These are phyloP conservation scores for Chaetoceros muelleri DNA, from an alignment of 108 stramenopile species.

Conservation along the genomic window DNA sequence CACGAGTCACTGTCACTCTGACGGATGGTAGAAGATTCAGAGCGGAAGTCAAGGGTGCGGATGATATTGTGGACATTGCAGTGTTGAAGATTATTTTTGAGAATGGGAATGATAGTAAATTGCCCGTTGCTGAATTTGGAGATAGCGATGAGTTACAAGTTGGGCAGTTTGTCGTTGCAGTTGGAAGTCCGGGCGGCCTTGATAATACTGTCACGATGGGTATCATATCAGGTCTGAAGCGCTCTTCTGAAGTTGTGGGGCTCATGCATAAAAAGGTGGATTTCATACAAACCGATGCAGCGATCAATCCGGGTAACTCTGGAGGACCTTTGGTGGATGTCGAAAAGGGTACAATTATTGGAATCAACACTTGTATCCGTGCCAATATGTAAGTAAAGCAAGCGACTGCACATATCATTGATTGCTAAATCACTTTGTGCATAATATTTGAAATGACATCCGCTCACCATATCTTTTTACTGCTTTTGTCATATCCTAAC, in stretches of 20 bases:
- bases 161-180: slow-evolving; percentile 72
- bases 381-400: slow-evolving; percentile 74
- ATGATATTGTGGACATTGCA: slow-evolving; percentile 88
- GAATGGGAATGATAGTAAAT: slow-evolving; percentile 1
- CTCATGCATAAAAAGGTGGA: slow-evolving; percentile 77
- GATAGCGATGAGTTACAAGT: slow-evolving; percentile 65
- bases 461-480: background rate
- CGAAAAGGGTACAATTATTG: slow-evolving; percentile 67
- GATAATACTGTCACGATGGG: slow-evolving; percentile 89
- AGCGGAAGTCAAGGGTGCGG: slow-evolving; percentile 60
- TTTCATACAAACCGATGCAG: slow-evolving; percentile 84
- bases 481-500: too few relatives aligned
- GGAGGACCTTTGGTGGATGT: slow-evolving; percentile 87
- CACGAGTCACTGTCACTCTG: slow-evolving; percentile 62
- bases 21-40: slow-evolving; percentile 73
- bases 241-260: slow-evolving; percentile 78
- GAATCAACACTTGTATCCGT: slow-evolving; percentile 84
- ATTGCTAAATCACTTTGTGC: background rate
- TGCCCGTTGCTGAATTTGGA: slow-evolving; percentile 72
- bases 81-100: slow-evolving; percentile 57
- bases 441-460: background rate
- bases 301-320: slow-evolving; percentile 67
- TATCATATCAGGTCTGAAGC: slow-evolving; percentile 63
- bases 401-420: background rate
- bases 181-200: slow-evolving; percentile 79